Percentiles rank a stretch among this genome's conserved stretches.
Conservation (phyloP, 768 basidiomycete species). For the Crucibulum laeve region DNA sequence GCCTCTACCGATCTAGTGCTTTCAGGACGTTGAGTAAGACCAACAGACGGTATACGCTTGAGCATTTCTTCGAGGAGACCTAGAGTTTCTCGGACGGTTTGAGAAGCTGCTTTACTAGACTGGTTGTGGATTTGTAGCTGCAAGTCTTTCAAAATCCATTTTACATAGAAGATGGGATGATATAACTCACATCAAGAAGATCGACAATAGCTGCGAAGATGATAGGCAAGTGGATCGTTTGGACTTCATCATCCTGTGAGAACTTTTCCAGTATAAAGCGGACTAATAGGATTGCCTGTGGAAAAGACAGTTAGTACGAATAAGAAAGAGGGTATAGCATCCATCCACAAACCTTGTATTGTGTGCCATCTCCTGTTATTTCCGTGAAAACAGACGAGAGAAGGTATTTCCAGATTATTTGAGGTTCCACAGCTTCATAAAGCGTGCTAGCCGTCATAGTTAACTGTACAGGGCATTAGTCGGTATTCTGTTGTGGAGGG, state of each 20-base stretch:
- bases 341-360: constrained; percentile 40
- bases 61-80: constrained; percentile 52
- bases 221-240: constrained; percentile 74
- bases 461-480: constrained; percentile 35
- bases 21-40: constrained; percentile 48
- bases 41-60: constrained; percentile 42
- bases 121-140: constrained; percentile 35
- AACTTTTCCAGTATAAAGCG: constrained; percentile 73
- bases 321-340: not conserved
- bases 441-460: constrained; percentile 82
- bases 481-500: not conserved
- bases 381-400: constrained; percentile 53
- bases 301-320: constrained; percentile 2
- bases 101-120: constrained; percentile 25
- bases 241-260: constrained; percentile 86
- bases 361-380: constrained; percentile 36
- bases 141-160: constrained; percentile 4
- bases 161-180: constrained; percentile 1
- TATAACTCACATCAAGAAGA: constrained; percentile 48
- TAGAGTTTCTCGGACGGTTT: constrained; percentile 35
- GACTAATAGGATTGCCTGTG: constrained; percentile 63
- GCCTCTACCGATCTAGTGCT: constrained; percentile 31
- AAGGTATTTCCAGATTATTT: constrained; percentile 80
- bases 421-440: constrained; percentile 91
- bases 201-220: constrained; percentile 70